A percentile compares a stretch with the other conserved stretches of the same genome.
These are phyloP conservation scores for Rhodotorula kratochvilovae DNA, from an alignment of 768 basidiomycete genomes.

Conservation along the genomic window DNA sequence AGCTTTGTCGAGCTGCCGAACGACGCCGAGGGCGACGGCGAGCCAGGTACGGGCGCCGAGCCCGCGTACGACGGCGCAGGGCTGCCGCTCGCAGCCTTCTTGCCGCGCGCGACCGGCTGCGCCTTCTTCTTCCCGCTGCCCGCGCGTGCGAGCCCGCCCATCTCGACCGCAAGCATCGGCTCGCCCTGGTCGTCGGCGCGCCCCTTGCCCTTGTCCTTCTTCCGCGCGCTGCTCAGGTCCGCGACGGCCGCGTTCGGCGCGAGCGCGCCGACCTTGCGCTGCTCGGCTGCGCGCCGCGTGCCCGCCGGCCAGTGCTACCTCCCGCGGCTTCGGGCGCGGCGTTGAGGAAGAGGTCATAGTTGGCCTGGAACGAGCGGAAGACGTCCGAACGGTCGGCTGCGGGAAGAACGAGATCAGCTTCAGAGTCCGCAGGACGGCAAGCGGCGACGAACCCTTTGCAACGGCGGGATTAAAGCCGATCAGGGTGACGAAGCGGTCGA, in stretches of 20 bases:
- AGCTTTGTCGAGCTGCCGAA: background rate
- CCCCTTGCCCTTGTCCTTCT: conserved; percentile 35
- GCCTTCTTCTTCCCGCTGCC: conserved; percentile 3
- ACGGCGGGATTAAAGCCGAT: conserved; percentile 72
- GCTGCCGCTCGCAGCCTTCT: conserved; percentile 11
- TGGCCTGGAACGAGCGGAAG: conserved; percentile 33
- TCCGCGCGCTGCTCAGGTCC: background rate
- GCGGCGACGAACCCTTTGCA: conserved; percentile 58
- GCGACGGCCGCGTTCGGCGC: background rate
- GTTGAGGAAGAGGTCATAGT: conserved; percentile 38
- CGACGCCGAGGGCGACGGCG: conserved; percentile 1
- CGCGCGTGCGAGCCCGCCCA: background rate
- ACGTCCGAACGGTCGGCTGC: conserved; percentile 38
- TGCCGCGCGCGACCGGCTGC: background rate
- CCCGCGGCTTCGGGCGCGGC: conserved; percentile 6
- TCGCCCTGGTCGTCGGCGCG: conserved; percentile 5
- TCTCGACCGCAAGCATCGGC: conserved; percentile 15
- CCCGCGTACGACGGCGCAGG: background rate
- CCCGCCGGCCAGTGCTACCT: conserved; percentile 11
- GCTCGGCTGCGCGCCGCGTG: conserved; percentile 23
- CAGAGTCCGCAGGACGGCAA: background rate
- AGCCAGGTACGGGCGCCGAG: background rate
- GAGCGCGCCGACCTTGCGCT: conserved; percentile 22
- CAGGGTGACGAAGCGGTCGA: conserved; percentile 73
- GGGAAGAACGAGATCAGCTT: conserved; percentile 45